These are phyloP conservation scores for Eimeria acervulina DNA, from an alignment of 169 alveolate genomes.

Conservation along the genomic window DNA sequence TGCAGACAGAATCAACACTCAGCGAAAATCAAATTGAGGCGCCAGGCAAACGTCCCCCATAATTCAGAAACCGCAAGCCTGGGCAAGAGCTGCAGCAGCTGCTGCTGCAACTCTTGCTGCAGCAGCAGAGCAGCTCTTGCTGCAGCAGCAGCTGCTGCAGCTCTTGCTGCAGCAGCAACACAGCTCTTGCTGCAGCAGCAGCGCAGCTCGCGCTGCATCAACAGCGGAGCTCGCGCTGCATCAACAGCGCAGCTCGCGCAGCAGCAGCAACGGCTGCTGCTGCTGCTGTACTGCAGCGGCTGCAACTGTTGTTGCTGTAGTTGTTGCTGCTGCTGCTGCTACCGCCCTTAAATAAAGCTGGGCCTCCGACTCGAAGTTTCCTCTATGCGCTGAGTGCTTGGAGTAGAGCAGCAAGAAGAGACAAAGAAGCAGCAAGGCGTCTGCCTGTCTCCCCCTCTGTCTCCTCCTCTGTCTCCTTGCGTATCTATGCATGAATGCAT, in stretches of 20 bases:
- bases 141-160: background rate
- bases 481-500: too few relatives aligned
- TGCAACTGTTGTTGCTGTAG: too few relatives aligned
- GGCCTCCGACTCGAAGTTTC: constrained; percentile 42
- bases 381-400: background rate
- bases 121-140: too few relatives aligned
- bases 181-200: background rate
- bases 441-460: background rate
- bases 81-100: background rate
- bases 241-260: too few relatives aligned
- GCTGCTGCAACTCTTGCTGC: too few relatives aligned
- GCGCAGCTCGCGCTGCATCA: background rate
- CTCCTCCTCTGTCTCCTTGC: background rate
- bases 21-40: background rate
- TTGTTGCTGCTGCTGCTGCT: constrained; percentile 8
- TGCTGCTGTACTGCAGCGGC: too few relatives aligned
- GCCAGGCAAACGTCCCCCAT: background rate
- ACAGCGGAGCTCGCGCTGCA: background rate
- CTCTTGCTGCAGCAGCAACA: background rate
- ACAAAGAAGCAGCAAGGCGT: background rate
- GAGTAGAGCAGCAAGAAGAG: background rate
- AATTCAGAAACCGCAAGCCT: background rate
- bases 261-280: too few relatives aligned
- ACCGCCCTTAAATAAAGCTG: background rate
- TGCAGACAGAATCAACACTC: background rate